Evolutionary conservation across 345 rosid genomes (phyloP).

Genomic region (Excoecaria cochinchinensis): DNA sequence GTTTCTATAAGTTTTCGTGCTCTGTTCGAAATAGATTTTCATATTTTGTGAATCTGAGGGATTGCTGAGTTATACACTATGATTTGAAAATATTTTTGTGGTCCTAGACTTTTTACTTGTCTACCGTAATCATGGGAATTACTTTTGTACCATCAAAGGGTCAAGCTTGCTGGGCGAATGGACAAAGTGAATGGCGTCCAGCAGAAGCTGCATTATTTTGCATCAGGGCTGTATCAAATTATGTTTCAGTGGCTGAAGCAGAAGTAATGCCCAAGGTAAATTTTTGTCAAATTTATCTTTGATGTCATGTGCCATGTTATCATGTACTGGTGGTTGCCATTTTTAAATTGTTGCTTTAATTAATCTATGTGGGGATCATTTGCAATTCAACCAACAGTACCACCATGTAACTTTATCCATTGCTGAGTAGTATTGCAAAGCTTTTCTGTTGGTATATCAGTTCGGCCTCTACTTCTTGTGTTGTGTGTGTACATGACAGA

Average conservation of each 20-base stretch:
- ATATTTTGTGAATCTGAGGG: background rate
- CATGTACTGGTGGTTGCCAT: background rate
- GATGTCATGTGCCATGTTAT: background rate
- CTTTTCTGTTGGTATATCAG: conserved; percentile 1
- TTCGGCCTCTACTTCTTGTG: background rate
- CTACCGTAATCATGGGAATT: conserved; percentile 4
- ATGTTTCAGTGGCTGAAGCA: conserved; percentile 74
- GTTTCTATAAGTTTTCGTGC: background rate
- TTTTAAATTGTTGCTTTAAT: background rate
- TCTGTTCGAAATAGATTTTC: background rate
- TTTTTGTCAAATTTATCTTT: conserved; percentile 17
- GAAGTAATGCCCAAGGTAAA: conserved; percentile 94
- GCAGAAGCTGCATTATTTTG: conserved; percentile 98
- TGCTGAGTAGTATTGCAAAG: background rate
- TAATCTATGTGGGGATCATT: conserved; percentile 1
- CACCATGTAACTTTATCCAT: too few relatives aligned
- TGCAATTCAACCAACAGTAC: background rate
- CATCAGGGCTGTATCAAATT: conserved; percentile 80
- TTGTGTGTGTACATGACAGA: background rate
- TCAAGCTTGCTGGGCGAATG: conserved; percentile 65
- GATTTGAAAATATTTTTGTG: background rate
- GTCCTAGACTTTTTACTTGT: background rate
- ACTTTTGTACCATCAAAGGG: conserved; percentile 49
- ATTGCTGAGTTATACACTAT: background rate
- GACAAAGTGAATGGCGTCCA: conserved; percentile 73